These are phyloP conservation scores for Pilobolus umbonatus DNA, from an alignment of 192 early-diverging fungal genomes.

Conservation along the genomic window DNA sequence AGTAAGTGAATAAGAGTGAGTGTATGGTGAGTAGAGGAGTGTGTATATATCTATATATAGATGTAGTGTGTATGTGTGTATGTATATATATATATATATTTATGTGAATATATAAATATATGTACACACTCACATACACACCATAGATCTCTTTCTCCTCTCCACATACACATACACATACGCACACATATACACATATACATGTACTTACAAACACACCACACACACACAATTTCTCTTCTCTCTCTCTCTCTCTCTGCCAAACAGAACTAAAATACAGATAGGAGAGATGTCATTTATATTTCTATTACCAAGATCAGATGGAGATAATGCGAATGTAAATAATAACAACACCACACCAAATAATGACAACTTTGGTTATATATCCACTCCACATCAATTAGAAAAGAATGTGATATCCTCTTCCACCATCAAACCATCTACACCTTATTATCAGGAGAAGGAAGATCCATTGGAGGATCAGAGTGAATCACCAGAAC, in stretches of 20 bases:
- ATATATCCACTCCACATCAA: slow-evolving; percentile 32
- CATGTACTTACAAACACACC: no score
- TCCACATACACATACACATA: neutral
- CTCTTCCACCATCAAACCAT: neutral
- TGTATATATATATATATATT: no score
- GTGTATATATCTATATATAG: no score
- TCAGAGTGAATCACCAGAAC: slow-evolving; percentile 21
- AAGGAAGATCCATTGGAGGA: slow-evolving; percentile 9
- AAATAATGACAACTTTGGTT: slow-evolving; percentile 15
- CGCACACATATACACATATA: no score
- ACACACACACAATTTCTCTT: no score
- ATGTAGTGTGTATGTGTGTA: no score
- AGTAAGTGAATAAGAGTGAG: slow-evolving; percentile 28
- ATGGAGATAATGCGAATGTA: slow-evolving; percentile 25
- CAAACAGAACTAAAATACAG: slow-evolving; percentile 65
- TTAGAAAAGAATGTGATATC: slow-evolving; percentile 16
- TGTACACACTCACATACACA: no score
- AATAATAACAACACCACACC: slow-evolving; percentile 7
- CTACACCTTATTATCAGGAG: neutral
- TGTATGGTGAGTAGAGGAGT: neutral
- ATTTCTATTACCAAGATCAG: slow-evolving; percentile 65
- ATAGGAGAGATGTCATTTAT: slow-evolving; percentile 78
- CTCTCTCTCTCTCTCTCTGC: no score
- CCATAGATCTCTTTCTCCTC: no score
- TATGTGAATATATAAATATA: no score